Base-by-base conservation (phyloP, 495 filamentous ascomycete species). In the Viridothelium virens region DNA sequence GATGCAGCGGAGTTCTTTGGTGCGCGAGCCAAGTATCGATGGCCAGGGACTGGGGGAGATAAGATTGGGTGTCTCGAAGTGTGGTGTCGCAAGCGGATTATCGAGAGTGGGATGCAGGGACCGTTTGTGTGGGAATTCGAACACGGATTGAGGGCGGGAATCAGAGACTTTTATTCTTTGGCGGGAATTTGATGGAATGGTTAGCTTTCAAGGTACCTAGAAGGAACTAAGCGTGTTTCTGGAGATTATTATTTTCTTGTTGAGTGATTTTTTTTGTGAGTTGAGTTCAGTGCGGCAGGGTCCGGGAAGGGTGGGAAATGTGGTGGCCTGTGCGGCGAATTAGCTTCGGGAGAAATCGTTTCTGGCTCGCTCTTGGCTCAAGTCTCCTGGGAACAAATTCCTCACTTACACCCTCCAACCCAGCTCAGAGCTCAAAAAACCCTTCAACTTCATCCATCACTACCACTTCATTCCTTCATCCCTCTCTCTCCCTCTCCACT, bases 61-160 rank as follows among this genome's bases (percentile, higher is more conserved):
- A 80, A 75, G 69, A 83, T 85, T 74, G 83, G 83, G 33, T 77
- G 74, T 65, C 62, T 83, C 59, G 82, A 85, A 62, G 61, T 82
- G 39, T 86, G 84, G 84, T 70, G 78, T 37, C 66, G 76, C 69
- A 84, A 84, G 77, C 78, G 84, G 61, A 67, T 85, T 25, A 44
- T 73, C 18, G 82, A 84, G 68, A 74, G 73, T 53, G 78, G 76
- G 36, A 71, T 78, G 63, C 67, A 63, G 44, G 79, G 77, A 16
- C 68, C 71, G 48, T 80, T 76, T 66, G 70, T 75, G 9, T 82
- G 80, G 79, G 78, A 83, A 65, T 85, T 76, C 74, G 84, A 85
- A 70, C 79, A 79, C 67, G 82, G 82, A 2, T 71, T 85, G 25
- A 67, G 82, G 59, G 69, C 74, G 67, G 84, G 81, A 0, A 70